A percentile compares a stretch with the other conserved stretches of the same genome.
These are phyloP conservation scores for Thielaviopsis euricoi DNA, from an alignment of 2,329 filamentous ascomycete genomes.

Conservation along the genomic window DNA sequence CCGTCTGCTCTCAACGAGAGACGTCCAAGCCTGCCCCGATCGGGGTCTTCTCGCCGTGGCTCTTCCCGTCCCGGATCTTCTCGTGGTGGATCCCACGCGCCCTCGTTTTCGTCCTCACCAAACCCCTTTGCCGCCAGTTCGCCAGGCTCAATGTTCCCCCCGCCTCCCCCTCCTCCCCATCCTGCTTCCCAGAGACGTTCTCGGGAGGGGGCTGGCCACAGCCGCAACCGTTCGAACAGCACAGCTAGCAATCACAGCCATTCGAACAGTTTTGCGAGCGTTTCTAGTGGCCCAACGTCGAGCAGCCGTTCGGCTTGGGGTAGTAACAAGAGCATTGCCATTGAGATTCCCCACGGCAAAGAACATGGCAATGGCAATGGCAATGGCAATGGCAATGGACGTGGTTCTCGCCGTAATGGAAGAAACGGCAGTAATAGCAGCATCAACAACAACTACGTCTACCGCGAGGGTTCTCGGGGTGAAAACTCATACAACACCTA, in stretches of 20 bases:
- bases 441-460: not conserved
- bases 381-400: not conserved
- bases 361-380: not conserved
- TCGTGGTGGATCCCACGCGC: not conserved
- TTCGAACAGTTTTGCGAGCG: not conserved
- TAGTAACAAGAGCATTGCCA: not conserved
- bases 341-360: not conserved
- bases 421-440: not conserved
- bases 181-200: not conserved
- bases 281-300: not conserved
- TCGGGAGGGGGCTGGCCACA: not conserved
- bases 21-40: not conserved
- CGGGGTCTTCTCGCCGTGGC: not conserved
- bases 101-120: not conserved
- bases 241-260: constrained; percentile 4
- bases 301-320: not conserved
- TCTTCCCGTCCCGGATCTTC: not conserved
- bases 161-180: not conserved
- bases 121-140: constrained; percentile 1
- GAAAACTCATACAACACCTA: not conserved
- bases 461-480: not conserved
- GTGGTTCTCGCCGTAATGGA: not conserved
- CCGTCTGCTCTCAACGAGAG: not conserved
- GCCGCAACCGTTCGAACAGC: constrained; percentile 6
- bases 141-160: not conserved